phyloP scores from a whole-genome alignment of 2,329 filamentous ascomycete species.

The Colletotrichum tamarilloi region DNA sequence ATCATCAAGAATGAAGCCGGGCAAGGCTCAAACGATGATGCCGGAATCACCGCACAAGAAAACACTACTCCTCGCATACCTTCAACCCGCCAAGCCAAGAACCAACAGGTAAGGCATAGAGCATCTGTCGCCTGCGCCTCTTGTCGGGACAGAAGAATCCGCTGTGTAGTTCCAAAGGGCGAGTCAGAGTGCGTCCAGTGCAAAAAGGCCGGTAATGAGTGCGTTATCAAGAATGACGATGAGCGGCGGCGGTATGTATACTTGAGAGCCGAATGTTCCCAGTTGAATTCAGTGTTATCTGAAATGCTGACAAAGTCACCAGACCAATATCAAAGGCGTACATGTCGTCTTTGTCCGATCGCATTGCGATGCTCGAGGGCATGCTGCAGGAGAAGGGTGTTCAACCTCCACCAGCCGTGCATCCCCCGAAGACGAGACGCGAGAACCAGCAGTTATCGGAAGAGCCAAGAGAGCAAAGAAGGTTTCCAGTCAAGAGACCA shows the following conservation, averaged over 20 bases:
- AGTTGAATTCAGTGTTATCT: not conserved
- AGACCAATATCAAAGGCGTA: constrained; percentile 69
- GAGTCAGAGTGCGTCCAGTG: constrained; percentile 64
- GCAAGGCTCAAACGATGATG: constrained; percentile 35
- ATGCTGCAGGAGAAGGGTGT: constrained; percentile 63
- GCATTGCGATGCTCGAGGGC: constrained; percentile 62
- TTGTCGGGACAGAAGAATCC: constrained; percentile 57
- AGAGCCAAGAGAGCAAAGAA: constrained; percentile 36
- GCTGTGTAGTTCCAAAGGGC: constrained; percentile 66
- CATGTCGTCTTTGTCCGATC: constrained; percentile 66
- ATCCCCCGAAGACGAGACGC: constrained; percentile 64
- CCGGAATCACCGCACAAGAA: constrained; percentile 46
- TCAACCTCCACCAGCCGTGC: constrained; percentile 59
- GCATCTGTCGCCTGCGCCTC: constrained; percentile 67
- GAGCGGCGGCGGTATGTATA: constrained; percentile 60
- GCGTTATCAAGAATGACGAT: constrained; percentile 68
- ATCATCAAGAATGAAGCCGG: not conserved
- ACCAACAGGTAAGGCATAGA: constrained; percentile 55
- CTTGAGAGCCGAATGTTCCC: not conserved
- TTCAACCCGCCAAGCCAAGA: constrained; percentile 42
- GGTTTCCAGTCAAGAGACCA: constrained; percentile 11
- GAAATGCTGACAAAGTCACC: constrained; percentile 18
- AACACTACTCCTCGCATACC: constrained; percentile 46
- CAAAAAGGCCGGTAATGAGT: constrained; percentile 60
- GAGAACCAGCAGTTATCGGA: constrained; percentile 41